Evolutionary conservation across 2,329 filamentous ascomycete species (phyloP).

Genomic region (Talaromyces sp.): DNA sequence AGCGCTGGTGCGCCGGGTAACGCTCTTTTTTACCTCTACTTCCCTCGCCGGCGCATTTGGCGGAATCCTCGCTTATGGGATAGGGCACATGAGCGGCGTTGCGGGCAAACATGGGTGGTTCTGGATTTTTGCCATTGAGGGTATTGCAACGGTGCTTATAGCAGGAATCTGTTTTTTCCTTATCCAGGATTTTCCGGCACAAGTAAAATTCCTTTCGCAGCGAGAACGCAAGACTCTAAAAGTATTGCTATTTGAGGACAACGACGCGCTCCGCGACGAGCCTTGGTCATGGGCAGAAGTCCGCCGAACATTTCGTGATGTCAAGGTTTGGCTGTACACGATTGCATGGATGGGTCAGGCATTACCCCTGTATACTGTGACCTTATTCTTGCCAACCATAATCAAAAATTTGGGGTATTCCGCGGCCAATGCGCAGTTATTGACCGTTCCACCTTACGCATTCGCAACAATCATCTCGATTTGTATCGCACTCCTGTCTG

Average conservation of each 20-base stretch:
- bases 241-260: slow-evolving; percentile 48
- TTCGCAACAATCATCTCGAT: slow-evolving; percentile 27
- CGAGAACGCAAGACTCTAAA: slow-evolving; percentile 43
- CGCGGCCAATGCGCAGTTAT: slow-evolving; percentile 45
- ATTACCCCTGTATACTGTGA: slow-evolving; percentile 47
- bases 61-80: slow-evolving; percentile 82
- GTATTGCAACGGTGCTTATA: slow-evolving; percentile 65
- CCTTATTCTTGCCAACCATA: slow-evolving; percentile 41
- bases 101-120: slow-evolving; percentile 36
- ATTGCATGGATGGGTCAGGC: slow-evolving; percentile 39
- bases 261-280: slow-evolving; percentile 51
- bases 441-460: slow-evolving; percentile 27
- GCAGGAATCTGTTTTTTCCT: slow-evolving; percentile 42
- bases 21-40: slow-evolving; percentile 59
- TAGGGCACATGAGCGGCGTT: slow-evolving; percentile 75
- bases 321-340: slow-evolving; percentile 71
- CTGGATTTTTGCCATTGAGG: slow-evolving; percentile 60
- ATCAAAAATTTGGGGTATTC: slow-evolving; percentile 44
- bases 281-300: slow-evolving; percentile 67
- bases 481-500: slow-evolving; percentile 23
- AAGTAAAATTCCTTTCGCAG: slow-evolving; percentile 42
- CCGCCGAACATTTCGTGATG: slow-evolving; percentile 59
- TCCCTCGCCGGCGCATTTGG: slow-evolving; percentile 59
- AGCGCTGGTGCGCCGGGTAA: slow-evolving; percentile 57
- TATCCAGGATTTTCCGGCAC: slow-evolving; percentile 38